Base-by-base conservation (phyloP, 2,329 filamentous ascomycete genomes). In the Aspergillus bombycis region DNA sequence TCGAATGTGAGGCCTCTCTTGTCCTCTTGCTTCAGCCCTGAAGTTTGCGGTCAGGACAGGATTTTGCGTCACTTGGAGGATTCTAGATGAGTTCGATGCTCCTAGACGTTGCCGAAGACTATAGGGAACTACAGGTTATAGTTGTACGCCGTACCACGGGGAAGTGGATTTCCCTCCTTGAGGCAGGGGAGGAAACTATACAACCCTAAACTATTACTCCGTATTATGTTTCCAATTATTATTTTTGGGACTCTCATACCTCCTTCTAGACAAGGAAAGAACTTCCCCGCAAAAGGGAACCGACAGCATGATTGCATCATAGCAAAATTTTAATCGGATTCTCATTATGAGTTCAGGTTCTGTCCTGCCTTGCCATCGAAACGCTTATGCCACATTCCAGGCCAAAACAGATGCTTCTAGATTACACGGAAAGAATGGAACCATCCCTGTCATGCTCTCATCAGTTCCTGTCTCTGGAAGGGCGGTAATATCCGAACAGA, bases 261-360 rank as follows among this genome's bases (percentile, higher is more conserved):
- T 26, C 34, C 52, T 55, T 55, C 52, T 55, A 16, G 52, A 55
- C 52, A 55, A 28, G 52, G 52, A 36, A 55, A 55, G 52, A 38
- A 55, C 21, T 55, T 38, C 53, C 62, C 62, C 64, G 58, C 64
- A 66, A 62, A 54, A 60, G 50, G 54, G 14, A 58, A 23, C 16
- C 8, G 30, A 19, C 32, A 58, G 34, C 52, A 62, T 46, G 48
- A 66, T 66, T 66, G 59, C 64, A 66, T 66, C 64, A 66, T 66
- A 45, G 45, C n/a, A 16, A 45, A 43, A 45, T 41, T 41, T 9
- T 41, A 41, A 41, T 41, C 19, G 8, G 36, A 19, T 41, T 19
- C 16, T 8, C 12, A 38, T 38, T 14, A 38, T 16, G 34, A 36
- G 4, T 16, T 3, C 34, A 6, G 32, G 4, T 16, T 3, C 34